phyloP scores from a whole-genome alignment of 768 basidiomycete species.

The Sarcodon aspratus region DNA sequence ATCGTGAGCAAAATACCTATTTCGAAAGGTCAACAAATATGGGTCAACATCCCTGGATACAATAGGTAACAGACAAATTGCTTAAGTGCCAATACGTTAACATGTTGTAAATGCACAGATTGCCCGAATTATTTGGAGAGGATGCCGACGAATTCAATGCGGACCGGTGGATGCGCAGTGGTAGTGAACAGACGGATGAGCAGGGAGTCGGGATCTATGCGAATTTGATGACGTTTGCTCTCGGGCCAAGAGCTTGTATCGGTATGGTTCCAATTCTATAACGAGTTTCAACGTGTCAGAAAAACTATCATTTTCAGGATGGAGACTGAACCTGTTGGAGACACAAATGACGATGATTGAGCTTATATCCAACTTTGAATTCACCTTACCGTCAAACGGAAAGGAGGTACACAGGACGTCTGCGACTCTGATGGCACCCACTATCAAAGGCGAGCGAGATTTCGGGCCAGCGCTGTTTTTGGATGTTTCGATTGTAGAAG shows the following conservation, averaged over 20 bases:
- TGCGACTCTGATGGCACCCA: constrained; percentile 22
- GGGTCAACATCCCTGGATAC: constrained; percentile 16
- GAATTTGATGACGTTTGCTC: constrained; percentile 12
- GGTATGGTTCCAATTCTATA: neutral
- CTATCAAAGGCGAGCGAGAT: constrained; percentile 16
- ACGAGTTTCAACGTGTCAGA: neutral
- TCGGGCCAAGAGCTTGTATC: neutral
- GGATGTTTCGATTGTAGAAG: neutral
- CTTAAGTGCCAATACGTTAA: no score
- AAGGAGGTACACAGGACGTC: constrained; percentile 17
- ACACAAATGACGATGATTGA: constrained; percentile 51
- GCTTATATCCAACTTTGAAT: constrained; percentile 41
- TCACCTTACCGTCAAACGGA: constrained; percentile 20
- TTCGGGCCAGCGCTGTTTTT: neutral
- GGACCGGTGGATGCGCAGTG: constrained; percentile 14
- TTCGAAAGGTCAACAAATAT: constrained; percentile 14
- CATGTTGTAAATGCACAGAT: constrained; percentile 6
- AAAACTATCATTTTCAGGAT: neutral
- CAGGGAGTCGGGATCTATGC: constrained; percentile 32
- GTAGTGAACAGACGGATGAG: constrained; percentile 19
- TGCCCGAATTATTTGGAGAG: constrained; percentile 18
- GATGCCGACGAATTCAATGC: constrained; percentile 19
- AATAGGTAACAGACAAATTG: constrained; percentile 3
- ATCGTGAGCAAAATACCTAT: constrained; percentile 16
- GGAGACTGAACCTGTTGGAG: constrained; percentile 23